These are phyloP conservation scores for Apiosordaria backusii DNA, from an alignment of 495 filamentous ascomycete species.

Conservation along the genomic window DNA sequence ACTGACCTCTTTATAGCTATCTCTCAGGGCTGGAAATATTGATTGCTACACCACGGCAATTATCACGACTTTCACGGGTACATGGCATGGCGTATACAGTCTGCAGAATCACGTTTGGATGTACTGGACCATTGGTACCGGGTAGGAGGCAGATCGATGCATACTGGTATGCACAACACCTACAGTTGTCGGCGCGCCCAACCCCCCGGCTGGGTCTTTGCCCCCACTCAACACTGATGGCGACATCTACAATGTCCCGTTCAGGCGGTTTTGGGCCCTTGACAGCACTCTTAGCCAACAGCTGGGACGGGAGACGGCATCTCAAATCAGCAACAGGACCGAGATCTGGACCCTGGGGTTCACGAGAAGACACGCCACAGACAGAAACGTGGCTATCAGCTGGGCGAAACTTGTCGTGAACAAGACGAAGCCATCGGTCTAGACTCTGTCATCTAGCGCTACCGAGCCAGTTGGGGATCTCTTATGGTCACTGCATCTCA, in stretches of 20 bases:
- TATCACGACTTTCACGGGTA: background rate
- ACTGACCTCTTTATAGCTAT: background rate
- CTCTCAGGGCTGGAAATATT: background rate
- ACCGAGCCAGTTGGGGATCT: background rate
- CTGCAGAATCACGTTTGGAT: conserved; percentile 19
- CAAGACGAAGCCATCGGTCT: background rate
- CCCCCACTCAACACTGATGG: conserved; percentile 1
- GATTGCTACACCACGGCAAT: background rate
- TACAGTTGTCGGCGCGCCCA: background rate
- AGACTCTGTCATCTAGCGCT: background rate
- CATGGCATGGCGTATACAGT: conserved; percentile 16
- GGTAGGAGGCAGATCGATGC: background rate
- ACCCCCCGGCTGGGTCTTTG: background rate
- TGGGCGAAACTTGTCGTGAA: background rate
- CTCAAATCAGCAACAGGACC: background rate
- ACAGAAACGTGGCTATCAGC: background rate
- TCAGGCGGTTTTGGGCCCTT: background rate
- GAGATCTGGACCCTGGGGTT: background rate
- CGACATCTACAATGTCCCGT: conserved; percentile 3
- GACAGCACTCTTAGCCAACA: background rate
- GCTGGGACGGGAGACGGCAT: background rate
- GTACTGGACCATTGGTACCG: background rate
- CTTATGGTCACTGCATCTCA: background rate
- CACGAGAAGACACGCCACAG: background rate
- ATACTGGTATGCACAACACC: background rate